Evolutionary conservation across 2,329 filamentous ascomycete genomes (phyloP).

Genomic region (Penicillium nordicum): DNA sequence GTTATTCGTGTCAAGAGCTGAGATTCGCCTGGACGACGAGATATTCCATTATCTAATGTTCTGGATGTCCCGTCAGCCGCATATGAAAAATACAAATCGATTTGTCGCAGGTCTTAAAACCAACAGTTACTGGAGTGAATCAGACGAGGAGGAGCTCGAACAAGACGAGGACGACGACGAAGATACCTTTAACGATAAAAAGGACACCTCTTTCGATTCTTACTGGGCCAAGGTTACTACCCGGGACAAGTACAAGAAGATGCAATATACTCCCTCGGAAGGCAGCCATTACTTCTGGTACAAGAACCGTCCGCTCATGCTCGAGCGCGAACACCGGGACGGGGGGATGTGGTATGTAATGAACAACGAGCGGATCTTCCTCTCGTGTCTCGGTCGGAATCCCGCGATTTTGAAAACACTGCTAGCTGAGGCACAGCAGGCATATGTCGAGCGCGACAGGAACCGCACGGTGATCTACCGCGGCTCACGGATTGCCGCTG

Average conservation of each 20-base stretch:
- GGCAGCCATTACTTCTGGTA: conserved; percentile 70
- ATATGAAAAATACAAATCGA: conserved; percentile 57
- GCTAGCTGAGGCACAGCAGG: conserved; percentile 36
- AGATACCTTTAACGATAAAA: conserved; percentile 31
- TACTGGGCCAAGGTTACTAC: conserved; percentile 41
- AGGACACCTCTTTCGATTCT: conserved; percentile 42
- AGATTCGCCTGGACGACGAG: conserved; percentile 67
- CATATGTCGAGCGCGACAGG: conserved; percentile 35
- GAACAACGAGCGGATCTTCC: conserved; percentile 31
- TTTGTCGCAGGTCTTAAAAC: conserved; percentile 65
- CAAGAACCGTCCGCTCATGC: conserved; percentile 51
- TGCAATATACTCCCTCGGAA: conserved; percentile 62
- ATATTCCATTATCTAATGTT: conserved; percentile 70
- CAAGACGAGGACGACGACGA: conserved; percentile 26
- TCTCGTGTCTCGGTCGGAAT: conserved; percentile 38
- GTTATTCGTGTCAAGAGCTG: conserved; percentile 63
- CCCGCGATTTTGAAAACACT: conserved; percentile 34
- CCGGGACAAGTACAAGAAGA: conserved; percentile 34
- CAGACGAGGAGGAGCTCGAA: conserved; percentile 21
- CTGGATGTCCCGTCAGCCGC: conserved; percentile 63
- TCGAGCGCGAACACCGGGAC: conserved; percentile 28
- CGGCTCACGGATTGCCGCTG: conserved; percentile 23
- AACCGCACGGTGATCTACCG: conserved; percentile 41
- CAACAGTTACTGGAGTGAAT: conserved; percentile 32
- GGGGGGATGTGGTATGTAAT: conserved; percentile 15